Evolutionary conservation across 164 flowering plant genomes (phyloP), one percentile per base, ranked within the genome.

Genomic region (Nymphaea thermarum): DNA sequence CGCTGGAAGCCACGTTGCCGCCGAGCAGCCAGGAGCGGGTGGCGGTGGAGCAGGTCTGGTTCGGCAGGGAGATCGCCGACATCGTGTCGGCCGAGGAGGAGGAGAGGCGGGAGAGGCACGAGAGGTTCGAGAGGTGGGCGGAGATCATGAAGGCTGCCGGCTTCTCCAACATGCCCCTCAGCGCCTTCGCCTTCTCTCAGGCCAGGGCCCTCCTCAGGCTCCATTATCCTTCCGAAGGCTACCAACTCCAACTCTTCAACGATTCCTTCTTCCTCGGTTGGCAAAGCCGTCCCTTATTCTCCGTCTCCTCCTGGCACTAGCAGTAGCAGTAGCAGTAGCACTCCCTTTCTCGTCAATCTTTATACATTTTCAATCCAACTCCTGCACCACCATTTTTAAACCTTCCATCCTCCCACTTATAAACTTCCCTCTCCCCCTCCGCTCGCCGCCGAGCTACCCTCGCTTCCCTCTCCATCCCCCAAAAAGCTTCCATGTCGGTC

Each of bases 141-240:
- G 77, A 77, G 70, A 80, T 84, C 81, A 57, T 94, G 66, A 77
- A 81, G 41, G 80, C 81, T 66, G 75, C 83, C 2, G 97, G 97
- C 1, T 91, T 88, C 70, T 65, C 69, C 4, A 83, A 72, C 55
- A 77, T 85, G 15, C 80, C 93, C 0, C 65, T 89, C 57, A 90
- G 99, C 70, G 80, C 88, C 0, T 93, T 82, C 66, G 96, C 97
- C 0, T 66, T 91, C 61, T 87, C 96, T 0, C 98, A 93, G 69
- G 98, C 98, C 16, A 93, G 88, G 82, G 81, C 91, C 0, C 88
- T 93, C 2, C 78, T 93, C 5, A 82, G 93, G 65, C 90, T 89
- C 61, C 97, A 93, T 70, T 93, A 93, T 68, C 97, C 96, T 44
- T 93, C 94, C 3, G 96, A 91, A 67, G 98, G 98, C 11, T 93